A percentile compares a stretch with the other conserved stretches of the same genome.
These are phyloP conservation scores for Xylariaceae sp. DNA, from an alignment of 2,329 filamentous ascomycete genomes.

Conservation along the genomic window DNA sequence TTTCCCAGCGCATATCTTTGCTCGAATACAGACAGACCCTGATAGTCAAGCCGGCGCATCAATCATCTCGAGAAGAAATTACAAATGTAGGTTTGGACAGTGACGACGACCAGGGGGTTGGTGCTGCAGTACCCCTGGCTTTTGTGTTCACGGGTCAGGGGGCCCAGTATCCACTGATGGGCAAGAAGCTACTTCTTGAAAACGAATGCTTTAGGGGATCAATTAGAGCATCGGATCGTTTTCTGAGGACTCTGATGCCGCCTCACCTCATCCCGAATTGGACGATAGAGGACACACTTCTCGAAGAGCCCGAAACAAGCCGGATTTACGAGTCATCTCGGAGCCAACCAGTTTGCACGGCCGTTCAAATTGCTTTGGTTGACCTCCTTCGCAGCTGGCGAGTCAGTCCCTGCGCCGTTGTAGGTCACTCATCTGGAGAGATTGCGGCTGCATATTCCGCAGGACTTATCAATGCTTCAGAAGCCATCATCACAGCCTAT, in stretches of 20 bases:
- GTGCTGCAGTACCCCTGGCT: conserved; percentile 3
- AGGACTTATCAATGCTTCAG: conserved; percentile 19
- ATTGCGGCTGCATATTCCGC: conserved; percentile 43
- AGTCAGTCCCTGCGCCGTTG: conserved; percentile 5
- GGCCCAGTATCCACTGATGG: conserved; percentile 33
- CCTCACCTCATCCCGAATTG: conserved; percentile 7
- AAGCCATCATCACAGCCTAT: conserved; percentile 22
- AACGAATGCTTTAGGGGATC: conserved; percentile 15
- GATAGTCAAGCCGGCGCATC: not conserved
- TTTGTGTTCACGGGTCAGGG: conserved; percentile 32
- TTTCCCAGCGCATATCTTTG: not conserved
- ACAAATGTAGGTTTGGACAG: not conserved
- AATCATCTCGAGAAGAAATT: not conserved
- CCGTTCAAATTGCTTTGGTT: conserved; percentile 24
- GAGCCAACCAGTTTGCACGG: conserved; percentile 24
- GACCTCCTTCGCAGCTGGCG: conserved; percentile 14
- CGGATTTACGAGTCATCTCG: conserved; percentile 6
- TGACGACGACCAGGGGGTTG: not conserved
- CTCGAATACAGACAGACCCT: too few species aligned
- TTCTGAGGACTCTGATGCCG: conserved; percentile 1
- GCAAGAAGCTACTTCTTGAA: conserved; percentile 23
- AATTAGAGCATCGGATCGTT: conserved; percentile 16
- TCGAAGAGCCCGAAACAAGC: not conserved
- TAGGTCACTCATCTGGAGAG: conserved; percentile 35
- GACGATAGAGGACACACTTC: conserved; percentile 13